Base-by-base conservation (phyloP, 495 filamentous ascomycete species). In the Penicillium pancosmium region DNA sequence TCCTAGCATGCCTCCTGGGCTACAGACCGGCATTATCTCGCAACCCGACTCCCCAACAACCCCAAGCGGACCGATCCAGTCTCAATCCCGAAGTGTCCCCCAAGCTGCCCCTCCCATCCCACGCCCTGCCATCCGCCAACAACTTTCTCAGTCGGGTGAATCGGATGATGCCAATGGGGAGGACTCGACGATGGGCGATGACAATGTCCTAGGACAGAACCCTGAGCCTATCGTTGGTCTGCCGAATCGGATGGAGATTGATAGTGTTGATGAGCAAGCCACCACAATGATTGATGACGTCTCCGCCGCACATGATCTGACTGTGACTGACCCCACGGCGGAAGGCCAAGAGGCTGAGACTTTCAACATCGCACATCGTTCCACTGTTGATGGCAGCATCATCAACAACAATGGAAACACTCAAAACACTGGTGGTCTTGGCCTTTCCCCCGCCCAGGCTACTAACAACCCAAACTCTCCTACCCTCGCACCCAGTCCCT, bases 301-400 rank as follows among this genome's bases (percentile, higher is more conserved):
- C n/a, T 84, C 86, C 40, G 82, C 91, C 2, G 80, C 88, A 13
- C 85, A 96, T 53, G 87, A 86, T 53, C 70, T 97, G 50, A 84
- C 86, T 10, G 88, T 89, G 7, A 87, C 88, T 2, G 89, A 92
- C 52, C 88, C 88, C 1, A 91, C 93, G 1, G 92, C 94, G 43
- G 68, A 70, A 68, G 82, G 86, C 13, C 89, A 89, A 61, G 93
- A 96, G 48, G 83, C 86, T 4, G 91, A 92, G 59, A 92, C 92
- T 0, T 97, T 98, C 73, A 95, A 97, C 70, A 96, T 98, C 65
- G 93, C 91, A n/a, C 94, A 97, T 69, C 87, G 91, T 41, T 90
- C 88, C 34, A 82, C 87, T 5, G 84, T 95, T 25, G 93, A 97
- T 73, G 91, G 91, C 18, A 96, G 92, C 75, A 87, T 95, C 43